phyloP scores from a whole-genome alignment of 805 yeast species.

The Wickerhamomyces tratensis region DNA sequence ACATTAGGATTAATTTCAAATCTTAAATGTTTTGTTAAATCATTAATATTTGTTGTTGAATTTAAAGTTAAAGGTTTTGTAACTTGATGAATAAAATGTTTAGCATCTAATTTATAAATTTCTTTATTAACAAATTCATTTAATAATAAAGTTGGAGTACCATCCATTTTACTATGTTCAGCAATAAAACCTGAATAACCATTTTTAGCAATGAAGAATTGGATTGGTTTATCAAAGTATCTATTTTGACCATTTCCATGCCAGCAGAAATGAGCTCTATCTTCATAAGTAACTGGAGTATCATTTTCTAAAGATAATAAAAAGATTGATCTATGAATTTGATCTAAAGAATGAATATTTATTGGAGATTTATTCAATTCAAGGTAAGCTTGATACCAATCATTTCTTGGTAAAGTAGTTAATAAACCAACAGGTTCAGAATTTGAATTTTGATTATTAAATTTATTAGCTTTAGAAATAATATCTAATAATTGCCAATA shows the following conservation, averaged over 20 bases:
- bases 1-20: constrained; percentile 53
- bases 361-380: constrained; percentile 50
- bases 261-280: constrained; percentile 81
- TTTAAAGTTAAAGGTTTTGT: neutral
- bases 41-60: neutral
- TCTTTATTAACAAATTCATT: constrained; percentile 65
- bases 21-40: constrained; percentile 23
- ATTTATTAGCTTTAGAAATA: constrained; percentile 23
- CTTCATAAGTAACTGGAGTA: constrained; percentile 67
- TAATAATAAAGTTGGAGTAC: constrained; percentile 86
- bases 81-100: constrained; percentile 11
- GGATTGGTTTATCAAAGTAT: constrained; percentile 85
- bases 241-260: constrained; percentile 93
- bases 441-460: constrained; percentile 18
- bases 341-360: constrained; percentile 50
- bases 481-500: constrained; percentile 53
- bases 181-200: constrained; percentile 90
- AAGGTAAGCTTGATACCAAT: constrained; percentile 55
- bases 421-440: constrained; percentile 51
- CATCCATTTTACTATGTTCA: constrained; percentile 98
- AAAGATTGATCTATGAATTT: constrained; percentile 72
- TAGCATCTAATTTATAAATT: constrained; percentile 36
- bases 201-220: constrained; percentile 71
- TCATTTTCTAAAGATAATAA: constrained; percentile 71
- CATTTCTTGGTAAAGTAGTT: constrained; percentile 80